phyloP scores from a whole-genome alignment of 345 rosid species.

The Corchorus capsularis region DNA sequence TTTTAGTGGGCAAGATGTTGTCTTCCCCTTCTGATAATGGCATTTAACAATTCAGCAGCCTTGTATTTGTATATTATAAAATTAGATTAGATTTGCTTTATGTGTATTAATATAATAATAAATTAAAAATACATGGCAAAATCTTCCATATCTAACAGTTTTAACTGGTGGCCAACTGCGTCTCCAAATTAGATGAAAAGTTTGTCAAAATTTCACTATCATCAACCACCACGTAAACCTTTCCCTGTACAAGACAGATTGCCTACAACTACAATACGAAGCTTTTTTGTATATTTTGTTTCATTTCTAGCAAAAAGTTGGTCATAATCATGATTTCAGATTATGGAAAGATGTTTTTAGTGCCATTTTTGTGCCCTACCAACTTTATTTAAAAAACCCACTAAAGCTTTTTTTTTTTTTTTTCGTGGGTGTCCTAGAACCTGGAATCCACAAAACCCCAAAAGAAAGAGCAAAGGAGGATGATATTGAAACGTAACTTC shows the following conservation, averaged over 20 bases:
- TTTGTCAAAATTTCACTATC: slow-evolving; percentile 35
- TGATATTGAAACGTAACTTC: slow-evolving; percentile 11
- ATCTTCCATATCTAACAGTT: slow-evolving; percentile 29
- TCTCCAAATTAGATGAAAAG: slow-evolving; percentile 16
- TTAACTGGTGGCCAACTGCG: slow-evolving; percentile 20
- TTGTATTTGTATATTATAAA: neutral
- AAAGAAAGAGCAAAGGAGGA: slow-evolving; percentile 16
- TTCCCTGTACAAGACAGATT: slow-evolving; percentile 22
- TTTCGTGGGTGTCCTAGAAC: slow-evolving; percentile 9
- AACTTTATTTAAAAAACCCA: slow-evolving; percentile 17
- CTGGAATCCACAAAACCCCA: slow-evolving; percentile 18
- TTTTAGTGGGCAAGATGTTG: neutral
- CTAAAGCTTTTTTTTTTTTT: neutral
- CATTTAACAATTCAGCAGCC: neutral
- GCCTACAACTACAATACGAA: slow-evolving; percentile 2
- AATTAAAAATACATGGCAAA: slow-evolving; percentile 24
- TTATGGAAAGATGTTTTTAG: slow-evolving; percentile 23
- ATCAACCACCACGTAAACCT: slow-evolving; percentile 25
- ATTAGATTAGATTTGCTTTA: neutral
- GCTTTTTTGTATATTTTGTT: slow-evolving; percentile 3
- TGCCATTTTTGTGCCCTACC: slow-evolving; percentile 20
- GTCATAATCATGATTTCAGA: slow-evolving; percentile 28
- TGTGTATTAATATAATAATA: neutral
- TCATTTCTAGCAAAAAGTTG: slow-evolving; percentile 24
- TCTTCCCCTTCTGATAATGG: neutral